These are phyloP conservation scores for Aspergillus incahuasiensis DNA, from an alignment of 495 filamentous ascomycete species.

Conservation along the genomic window DNA sequence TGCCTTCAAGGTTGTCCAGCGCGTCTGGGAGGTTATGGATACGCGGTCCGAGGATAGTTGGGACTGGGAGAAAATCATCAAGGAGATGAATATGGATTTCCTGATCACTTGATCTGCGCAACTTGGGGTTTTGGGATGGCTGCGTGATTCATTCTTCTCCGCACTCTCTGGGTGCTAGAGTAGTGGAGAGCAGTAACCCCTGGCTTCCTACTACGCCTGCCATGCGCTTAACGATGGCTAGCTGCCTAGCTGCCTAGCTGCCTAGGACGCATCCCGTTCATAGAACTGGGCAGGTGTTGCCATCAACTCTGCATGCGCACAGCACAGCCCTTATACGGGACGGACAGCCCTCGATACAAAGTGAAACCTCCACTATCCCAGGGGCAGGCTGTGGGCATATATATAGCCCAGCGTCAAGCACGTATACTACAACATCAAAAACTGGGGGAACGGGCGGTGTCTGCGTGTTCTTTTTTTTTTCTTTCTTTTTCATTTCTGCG, in stretches of 20 bases:
- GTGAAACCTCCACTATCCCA: not conserved
- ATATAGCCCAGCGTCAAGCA: no score
- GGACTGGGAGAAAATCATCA: slow-evolving; percentile 88
- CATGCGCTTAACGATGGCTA: no score
- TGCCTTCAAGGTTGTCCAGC: slow-evolving; percentile 68
- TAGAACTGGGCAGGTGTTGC: no score
- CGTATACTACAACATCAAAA: not conserved
- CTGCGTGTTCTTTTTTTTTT: no score
- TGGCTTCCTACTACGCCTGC: no score
- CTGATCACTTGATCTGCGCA: slow-evolving; percentile 53
- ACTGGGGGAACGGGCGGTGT: not conserved
- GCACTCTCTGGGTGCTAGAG: not conserved
- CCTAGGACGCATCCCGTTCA: no score
- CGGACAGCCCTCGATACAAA: no score
- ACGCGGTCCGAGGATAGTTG: slow-evolving; percentile 66
- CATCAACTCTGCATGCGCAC: not conserved
- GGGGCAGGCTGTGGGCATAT: not conserved
- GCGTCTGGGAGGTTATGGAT: slow-evolving; percentile 82
- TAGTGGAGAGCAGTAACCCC: not conserved
- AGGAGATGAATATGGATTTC: slow-evolving; percentile 75
- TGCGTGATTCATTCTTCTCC: slow-evolving; percentile 5
- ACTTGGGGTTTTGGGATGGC: slow-evolving; percentile 7
- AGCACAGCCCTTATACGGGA: not conserved
- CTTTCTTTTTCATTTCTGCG: not conserved
- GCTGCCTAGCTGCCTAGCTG: no score